These are phyloP conservation scores for Leishmania major DNA, from an alignment of 208 protist genomes.

Conservation along the genomic window DNA sequence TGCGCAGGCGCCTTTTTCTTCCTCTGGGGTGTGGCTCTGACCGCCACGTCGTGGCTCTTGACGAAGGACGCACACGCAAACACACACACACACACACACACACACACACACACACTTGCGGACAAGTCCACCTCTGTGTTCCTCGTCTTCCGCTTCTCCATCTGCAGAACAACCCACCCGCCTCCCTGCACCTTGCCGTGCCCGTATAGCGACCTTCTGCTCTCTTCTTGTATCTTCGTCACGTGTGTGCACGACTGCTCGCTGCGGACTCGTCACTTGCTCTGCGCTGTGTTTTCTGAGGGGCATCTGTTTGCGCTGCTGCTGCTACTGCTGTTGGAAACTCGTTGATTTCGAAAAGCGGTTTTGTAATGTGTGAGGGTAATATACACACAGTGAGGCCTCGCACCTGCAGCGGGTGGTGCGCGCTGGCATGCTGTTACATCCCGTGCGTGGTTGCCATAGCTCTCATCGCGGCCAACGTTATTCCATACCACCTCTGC, in stretches of 20 bases:
- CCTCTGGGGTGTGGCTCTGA: background rate
- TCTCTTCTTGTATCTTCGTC: background rate
- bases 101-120: no score
- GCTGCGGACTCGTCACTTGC: background rate
- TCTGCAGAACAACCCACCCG: background rate
- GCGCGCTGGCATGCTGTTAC: constrained; percentile 36
- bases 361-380: constrained; percentile 30
- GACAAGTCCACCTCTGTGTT: background rate
- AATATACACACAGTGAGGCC: constrained; percentile 37
- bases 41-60: background rate
- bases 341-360: background rate
- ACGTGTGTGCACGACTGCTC: background rate
- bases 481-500: constrained; percentile 54
- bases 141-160: background rate
- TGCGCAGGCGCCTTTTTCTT: background rate
- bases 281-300: background rate
- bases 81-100: no score
- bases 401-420: constrained; percentile 30
- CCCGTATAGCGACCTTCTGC: background rate
- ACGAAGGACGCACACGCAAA: background rate
- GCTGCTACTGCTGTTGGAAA: background rate
- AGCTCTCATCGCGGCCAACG: constrained; percentile 44
- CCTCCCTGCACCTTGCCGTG: background rate
- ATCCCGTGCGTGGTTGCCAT: constrained; percentile 48
- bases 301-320: background rate